Evolutionary conservation across 371 early-diverging fungal species (phyloP).

Genomic region (Apophysomyces elegans): DNA sequence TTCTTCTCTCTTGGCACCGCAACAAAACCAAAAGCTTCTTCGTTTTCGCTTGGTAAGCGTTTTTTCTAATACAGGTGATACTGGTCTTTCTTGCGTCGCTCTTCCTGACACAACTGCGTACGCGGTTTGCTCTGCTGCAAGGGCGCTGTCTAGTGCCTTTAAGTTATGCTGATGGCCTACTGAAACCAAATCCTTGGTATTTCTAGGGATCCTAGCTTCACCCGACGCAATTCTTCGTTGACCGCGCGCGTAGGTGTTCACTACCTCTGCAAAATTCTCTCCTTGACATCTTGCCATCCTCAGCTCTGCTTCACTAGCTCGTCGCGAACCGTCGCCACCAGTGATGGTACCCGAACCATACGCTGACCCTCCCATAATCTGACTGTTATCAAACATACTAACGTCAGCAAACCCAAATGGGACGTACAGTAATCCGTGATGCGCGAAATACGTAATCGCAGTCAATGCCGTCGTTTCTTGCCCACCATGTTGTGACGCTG

Average conservation of each 20-base stretch:
- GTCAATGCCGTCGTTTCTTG: conserved; percentile 79
- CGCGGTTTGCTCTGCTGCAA: conserved; percentile 21
- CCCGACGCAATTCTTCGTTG: conserved; percentile 1
- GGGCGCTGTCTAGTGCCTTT: conserved; percentile 17
- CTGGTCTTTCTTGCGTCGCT: not conserved
- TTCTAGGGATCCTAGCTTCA: not conserved
- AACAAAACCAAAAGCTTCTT: not conserved
- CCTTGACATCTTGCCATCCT: conserved; percentile 72
- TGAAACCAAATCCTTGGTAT: not conserved
- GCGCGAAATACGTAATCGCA: conserved; percentile 70
- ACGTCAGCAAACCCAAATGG: conserved; percentile 69
- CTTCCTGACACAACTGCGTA: conserved; percentile 6
- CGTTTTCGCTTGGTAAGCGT: conserved; percentile 8
- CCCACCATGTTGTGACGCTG: conserved; percentile 75
- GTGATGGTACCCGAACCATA: conserved; percentile 83
- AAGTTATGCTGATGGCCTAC: conserved; percentile 10
- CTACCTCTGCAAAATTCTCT: conserved; percentile 62
- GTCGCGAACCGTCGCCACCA: conserved; percentile 69
- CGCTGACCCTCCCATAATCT: conserved; percentile 69
- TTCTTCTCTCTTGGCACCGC: not conserved
- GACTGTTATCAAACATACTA: conserved; percentile 34
- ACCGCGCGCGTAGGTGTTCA: conserved; percentile 33
- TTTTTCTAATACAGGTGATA: not conserved
- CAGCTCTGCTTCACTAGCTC: conserved; percentile 66
- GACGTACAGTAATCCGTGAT: conserved; percentile 83